Evolutionary conservation across 805 yeast species (phyloP).

Genomic region (Lipomyces japonicus): DNA sequence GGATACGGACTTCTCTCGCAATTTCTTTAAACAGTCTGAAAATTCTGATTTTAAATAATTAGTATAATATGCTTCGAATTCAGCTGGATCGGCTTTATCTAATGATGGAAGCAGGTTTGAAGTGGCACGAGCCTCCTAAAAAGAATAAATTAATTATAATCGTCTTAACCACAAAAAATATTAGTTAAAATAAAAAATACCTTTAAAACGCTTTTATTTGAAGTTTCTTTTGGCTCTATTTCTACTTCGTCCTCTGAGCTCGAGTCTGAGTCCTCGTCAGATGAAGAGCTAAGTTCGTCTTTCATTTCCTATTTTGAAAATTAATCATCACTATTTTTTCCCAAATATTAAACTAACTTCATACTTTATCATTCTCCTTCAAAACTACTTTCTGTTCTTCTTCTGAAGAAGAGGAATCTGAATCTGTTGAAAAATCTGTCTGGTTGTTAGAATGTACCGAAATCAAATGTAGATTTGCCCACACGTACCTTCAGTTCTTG

Average conservation of each 20-base stretch:
- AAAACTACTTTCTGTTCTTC: background rate
- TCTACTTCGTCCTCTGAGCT: background rate
- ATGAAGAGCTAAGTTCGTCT: no score
- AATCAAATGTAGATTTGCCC: background rate
- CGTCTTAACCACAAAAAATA: no score
- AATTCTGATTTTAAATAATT: no score
- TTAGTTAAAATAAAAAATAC: no score
- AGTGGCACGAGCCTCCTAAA: no score
- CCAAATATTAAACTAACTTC: background rate
- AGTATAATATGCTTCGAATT: background rate
- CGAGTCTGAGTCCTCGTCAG: background rate
- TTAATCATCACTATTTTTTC: no score
- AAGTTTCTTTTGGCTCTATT: background rate
- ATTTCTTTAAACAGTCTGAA: no score
- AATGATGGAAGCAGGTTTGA: slow-evolving; percentile 5
- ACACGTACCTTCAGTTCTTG: slow-evolving; percentile 23
- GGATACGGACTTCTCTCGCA: background rate
- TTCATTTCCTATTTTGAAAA: no score
- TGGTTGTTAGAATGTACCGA: background rate
- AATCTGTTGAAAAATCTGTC: slow-evolving; percentile 9
- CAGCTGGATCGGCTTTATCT: no score
- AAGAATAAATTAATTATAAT: no score
- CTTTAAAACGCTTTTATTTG: background rate
- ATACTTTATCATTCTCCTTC: background rate
- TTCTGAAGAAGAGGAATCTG: slow-evolving; percentile 10